Conservation (phyloP, 495 filamentous ascomycete species). For the Neurospora sp. region DNA sequence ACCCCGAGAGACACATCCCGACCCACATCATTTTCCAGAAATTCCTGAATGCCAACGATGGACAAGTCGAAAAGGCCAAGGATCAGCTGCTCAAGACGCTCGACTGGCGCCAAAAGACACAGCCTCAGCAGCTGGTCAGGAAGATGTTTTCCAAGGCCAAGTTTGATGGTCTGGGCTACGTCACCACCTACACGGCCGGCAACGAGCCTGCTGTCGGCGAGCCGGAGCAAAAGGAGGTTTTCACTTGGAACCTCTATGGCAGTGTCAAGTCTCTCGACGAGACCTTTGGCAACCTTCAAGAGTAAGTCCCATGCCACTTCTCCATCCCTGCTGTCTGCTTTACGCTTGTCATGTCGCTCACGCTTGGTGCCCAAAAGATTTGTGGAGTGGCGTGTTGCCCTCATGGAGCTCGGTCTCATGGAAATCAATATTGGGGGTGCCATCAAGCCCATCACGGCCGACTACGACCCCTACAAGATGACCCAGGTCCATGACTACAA, state of each 20-base stretch:
- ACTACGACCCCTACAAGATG: conserved; percentile 76
- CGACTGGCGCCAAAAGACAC: conserved; percentile 62
- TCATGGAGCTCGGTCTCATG: conserved; percentile 73
- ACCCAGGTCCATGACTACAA: conserved; percentile 88
- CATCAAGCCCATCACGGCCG: conserved; percentile 62
- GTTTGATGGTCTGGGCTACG: conserved; percentile 49
- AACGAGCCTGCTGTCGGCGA: conserved; percentile 18
- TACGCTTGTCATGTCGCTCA: not conserved
- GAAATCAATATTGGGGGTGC: conserved; percentile 57
- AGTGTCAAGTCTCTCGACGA: conserved; percentile 56
- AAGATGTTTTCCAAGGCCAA: conserved; percentile 39
- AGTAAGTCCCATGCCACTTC: conserved; percentile 41
- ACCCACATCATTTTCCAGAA: conserved; percentile 82
- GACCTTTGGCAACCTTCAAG: conserved; percentile 68
- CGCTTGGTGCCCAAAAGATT: conserved; percentile 44
- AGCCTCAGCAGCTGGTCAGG: conserved; percentile 36
- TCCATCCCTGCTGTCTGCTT: not conserved
- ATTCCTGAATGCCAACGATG: conserved; percentile 79
- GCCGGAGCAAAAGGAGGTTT: conserved; percentile 41
- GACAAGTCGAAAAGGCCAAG: conserved; percentile 59
- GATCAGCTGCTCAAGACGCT: conserved; percentile 69
- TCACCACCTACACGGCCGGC: conserved; percentile 32
- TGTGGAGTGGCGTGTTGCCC: conserved; percentile 71
- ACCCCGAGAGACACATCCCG: conserved; percentile 46
- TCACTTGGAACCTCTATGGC: conserved; percentile 86